phyloP scores from a whole-genome alignment of 2,329 filamentous ascomycete species.

The Thelonectria blattea region DNA sequence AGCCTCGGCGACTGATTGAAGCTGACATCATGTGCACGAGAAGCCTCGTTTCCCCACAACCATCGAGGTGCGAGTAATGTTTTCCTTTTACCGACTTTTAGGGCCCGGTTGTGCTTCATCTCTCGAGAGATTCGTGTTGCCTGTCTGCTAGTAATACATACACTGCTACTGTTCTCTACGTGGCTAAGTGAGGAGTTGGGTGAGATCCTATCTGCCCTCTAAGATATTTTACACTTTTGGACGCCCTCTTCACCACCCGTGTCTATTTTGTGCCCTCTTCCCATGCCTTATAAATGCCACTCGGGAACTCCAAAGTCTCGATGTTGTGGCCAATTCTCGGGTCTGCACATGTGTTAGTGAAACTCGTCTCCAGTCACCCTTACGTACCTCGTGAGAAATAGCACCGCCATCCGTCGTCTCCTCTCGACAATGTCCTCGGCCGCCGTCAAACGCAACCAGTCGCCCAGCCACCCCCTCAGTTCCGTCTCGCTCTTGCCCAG shows the following conservation, averaged over 20 bases:
- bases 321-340: conserved; percentile 49
- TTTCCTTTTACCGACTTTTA: neutral
- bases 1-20: conserved; percentile 36
- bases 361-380: neutral
- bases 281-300: conserved; percentile 44
- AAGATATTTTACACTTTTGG: conserved; percentile 10
- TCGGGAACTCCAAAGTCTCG: conserved; percentile 50
- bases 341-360: conserved; percentile 32
- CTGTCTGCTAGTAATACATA: neutral
- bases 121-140: too few relatives aligned
- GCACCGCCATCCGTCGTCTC: conserved; percentile 46
- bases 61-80: neutral
- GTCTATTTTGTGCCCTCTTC: neutral
- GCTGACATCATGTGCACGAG: conserved; percentile 35
- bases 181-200: conserved; percentile 10
- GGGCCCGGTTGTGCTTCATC: too few relatives aligned
- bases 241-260: neutral
- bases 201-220: neutral
- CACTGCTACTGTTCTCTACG: conserved; percentile 19
- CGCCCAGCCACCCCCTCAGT: conserved; percentile 53
- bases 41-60: conserved; percentile 22
- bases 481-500: conserved; percentile 63
- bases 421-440: conserved; percentile 45
- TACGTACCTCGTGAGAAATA: conserved; percentile 51
- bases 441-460: conserved; percentile 56